Conservation (phyloP, 495 filamentous ascomycete genomes). For the Terfezia claveryi region DNA sequence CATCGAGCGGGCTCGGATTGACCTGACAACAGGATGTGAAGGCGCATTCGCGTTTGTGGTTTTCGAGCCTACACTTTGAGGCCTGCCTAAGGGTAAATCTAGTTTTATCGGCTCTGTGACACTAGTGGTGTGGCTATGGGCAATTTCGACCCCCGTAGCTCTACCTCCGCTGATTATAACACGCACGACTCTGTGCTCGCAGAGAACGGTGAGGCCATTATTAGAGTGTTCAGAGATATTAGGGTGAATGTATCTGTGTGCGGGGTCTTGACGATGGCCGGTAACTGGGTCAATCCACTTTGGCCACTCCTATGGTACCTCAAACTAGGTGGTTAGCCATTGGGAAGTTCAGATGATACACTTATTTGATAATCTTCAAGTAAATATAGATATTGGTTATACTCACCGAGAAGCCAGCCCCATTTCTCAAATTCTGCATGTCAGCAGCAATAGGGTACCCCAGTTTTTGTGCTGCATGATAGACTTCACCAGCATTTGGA, state of each 20-base stretch:
- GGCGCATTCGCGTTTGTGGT: too few relatives aligned
- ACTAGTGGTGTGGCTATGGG: slow-evolving; percentile 1
- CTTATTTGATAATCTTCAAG: too few relatives aligned
- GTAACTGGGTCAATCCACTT: slow-evolving; percentile 20
- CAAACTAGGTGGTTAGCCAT: not conserved
- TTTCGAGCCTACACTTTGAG: too few relatives aligned
- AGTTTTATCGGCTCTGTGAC: not conserved
- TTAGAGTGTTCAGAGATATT: slow-evolving; percentile 18
- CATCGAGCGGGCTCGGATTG: slow-evolving; percentile 29
- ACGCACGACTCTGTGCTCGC: slow-evolving; percentile 29
- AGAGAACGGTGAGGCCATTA: slow-evolving; percentile 29
- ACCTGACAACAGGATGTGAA: not conserved
- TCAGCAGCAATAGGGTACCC: slow-evolving; percentile 28
- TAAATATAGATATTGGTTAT: not conserved
- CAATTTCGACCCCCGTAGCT: slow-evolving; percentile 26
- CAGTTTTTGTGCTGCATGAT: slow-evolving; percentile 22
- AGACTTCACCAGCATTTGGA: slow-evolving; percentile 14
- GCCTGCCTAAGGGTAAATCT: too few relatives aligned
- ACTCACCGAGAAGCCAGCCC: slow-evolving; percentile 21
- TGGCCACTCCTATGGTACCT: slow-evolving; percentile 8
- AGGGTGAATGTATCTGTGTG: slow-evolving; percentile 22
- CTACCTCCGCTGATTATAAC: slow-evolving; percentile 29
- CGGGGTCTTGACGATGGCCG: slow-evolving; percentile 21
- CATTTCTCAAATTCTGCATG: slow-evolving; percentile 23
- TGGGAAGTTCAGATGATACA: too few relatives aligned